Conservation (phyloP, 1,284 basidiomycete species). For the Sanguinoderma infundibulare region DNA sequence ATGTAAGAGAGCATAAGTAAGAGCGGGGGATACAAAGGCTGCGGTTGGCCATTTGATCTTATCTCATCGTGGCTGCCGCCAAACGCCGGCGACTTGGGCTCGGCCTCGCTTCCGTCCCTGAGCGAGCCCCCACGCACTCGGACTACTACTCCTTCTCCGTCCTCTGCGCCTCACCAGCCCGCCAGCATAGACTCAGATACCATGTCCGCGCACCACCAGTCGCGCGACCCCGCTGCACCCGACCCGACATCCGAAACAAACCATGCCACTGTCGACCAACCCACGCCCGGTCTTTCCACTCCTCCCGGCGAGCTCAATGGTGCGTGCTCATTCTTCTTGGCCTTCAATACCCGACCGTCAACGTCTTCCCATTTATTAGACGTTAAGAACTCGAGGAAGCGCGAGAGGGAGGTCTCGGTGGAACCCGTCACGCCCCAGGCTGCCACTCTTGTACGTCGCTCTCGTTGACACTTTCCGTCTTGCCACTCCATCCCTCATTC, state of each 20-base stretch:
- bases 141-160: neutral
- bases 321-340: constrained; percentile 3
- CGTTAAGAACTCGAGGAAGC: constrained; percentile 46
- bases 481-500: neutral
- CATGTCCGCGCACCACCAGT: constrained; percentile 6
- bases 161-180: neutral
- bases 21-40: too few relatives aligned
- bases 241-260: neutral
- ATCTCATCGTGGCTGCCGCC: constrained; percentile 16
- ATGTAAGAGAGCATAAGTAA: too few relatives aligned
- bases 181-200: neutral
- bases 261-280: neutral
- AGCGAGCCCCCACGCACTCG: constrained; percentile 19
- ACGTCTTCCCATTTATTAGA: constrained; percentile 3
- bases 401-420: constrained; percentile 74
- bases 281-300: constrained; percentile 13
- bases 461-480: constrained; percentile 25
- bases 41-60: too few relatives aligned
- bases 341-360: neutral
- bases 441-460: constrained; percentile 37
- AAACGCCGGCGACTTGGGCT: constrained; percentile 20
- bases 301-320: constrained; percentile 19
- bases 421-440: constrained; percentile 65
- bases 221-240: constrained; percentile 1
- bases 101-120: constrained; percentile 22